A percentile compares a stretch with the other conserved stretches of the same genome.
Conservation (phyloP, 2,329 filamentous ascomycete species). For the Bisporella sp. region DNA sequence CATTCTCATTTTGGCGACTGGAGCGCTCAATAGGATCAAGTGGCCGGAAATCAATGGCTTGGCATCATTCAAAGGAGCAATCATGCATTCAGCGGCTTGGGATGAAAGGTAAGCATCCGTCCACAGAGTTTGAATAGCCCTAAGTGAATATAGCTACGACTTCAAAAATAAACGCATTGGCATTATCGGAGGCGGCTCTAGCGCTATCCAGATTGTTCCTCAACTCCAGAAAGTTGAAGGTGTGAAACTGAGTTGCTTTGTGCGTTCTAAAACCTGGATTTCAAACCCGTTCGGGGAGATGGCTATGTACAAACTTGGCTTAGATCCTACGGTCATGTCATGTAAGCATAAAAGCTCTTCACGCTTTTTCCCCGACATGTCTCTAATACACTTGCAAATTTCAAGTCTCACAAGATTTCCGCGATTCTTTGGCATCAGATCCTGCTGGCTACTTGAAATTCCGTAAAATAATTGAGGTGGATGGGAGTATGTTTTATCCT, state of each 20-base stretch:
- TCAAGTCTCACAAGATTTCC: conserved; percentile 37
- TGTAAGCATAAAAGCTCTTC: conserved; percentile 27
- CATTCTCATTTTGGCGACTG: conserved; percentile 56
- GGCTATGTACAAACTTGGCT: conserved; percentile 35
- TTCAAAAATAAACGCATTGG: conserved; percentile 41
- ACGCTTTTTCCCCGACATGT: background rate
- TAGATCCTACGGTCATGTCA: conserved; percentile 31
- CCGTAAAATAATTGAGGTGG: conserved; percentile 37
- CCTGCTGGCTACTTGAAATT: conserved; percentile 33
- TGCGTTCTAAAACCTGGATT: conserved; percentile 44
- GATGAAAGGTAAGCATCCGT: conserved; percentile 30
- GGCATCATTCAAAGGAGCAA: conserved; percentile 36
- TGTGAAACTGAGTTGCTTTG: conserved; percentile 36
- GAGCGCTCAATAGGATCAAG: conserved; percentile 59
- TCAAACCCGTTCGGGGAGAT: conserved; percentile 38
- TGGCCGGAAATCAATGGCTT: conserved; percentile 55
- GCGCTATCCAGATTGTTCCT: conserved; percentile 46
- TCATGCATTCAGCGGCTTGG: conserved; percentile 58
- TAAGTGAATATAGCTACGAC: conserved; percentile 31
- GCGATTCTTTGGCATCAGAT: conserved; percentile 30
- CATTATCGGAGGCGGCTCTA: conserved; percentile 46
- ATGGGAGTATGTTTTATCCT: conserved; percentile 36
- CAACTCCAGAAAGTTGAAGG: conserved; percentile 39
- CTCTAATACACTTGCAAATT: background rate
- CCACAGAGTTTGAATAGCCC: background rate